Conservation (phyloP, 768 basidiomycete species). For the Saitozyma podzolica region DNA sequence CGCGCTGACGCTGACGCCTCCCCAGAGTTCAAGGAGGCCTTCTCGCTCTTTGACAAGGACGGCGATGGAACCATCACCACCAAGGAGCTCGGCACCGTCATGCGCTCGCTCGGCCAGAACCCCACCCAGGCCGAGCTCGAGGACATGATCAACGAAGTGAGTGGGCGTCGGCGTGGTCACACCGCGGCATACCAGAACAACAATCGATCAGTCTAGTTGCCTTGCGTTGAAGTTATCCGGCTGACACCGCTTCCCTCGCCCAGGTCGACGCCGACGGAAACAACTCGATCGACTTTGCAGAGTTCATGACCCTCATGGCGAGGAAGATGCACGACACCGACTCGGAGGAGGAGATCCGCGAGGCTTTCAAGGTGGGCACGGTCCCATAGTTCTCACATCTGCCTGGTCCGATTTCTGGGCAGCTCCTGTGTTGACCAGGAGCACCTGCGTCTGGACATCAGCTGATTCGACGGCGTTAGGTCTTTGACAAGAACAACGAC, state of each 20-base stretch:
- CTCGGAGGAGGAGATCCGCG: conserved; percentile 89
- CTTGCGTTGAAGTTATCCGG: too few species aligned
- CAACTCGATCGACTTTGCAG: conserved; percentile 80
- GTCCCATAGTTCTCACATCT: conserved; percentile 3
- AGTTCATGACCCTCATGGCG: conserved; percentile 79
- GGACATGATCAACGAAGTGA: conserved; percentile 87
- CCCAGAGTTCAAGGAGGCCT: conserved; percentile 96
- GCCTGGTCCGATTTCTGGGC: too few species aligned
- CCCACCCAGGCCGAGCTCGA: conserved; percentile 87
- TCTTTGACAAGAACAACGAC: conserved; percentile 91
- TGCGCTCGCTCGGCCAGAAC: conserved; percentile 90
- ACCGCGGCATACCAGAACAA: too few species aligned
- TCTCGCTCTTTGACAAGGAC: conserved; percentile 95
- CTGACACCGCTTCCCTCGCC: neutral
- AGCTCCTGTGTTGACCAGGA: too few species aligned
- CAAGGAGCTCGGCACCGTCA: conserved; percentile 85
- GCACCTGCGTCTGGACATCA: neutral
- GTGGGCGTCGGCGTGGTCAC: conserved; percentile 9
- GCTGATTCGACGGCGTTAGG: conserved; percentile 10
- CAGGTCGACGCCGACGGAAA: conserved; percentile 81
- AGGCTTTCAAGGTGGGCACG: conserved; percentile 93
- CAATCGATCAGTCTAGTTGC: too few species aligned
- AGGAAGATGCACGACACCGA: conserved; percentile 91
- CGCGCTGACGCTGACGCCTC: conserved; percentile 5
- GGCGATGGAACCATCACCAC: conserved; percentile 92